Percentiles rank a stretch among this genome's conserved stretches.
Conservation (phyloP, 2,329 filamentous ascomycete species). For the Paracorniculantispora psalliotae region DNA sequence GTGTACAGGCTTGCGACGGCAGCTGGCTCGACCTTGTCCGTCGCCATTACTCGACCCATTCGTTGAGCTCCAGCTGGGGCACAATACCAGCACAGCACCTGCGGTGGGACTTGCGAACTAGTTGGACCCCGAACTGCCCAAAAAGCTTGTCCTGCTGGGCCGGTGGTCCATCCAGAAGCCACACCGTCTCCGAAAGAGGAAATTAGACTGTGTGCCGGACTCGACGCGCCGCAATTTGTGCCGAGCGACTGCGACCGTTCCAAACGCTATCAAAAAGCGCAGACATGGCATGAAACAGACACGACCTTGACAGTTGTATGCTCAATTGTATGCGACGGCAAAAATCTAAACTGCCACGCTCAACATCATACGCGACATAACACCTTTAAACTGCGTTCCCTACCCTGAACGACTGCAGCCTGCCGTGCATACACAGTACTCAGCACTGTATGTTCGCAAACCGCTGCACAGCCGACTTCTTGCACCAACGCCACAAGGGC, state of each 20-base stretch:
- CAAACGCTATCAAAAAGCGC: no score
- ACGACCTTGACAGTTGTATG: background rate
- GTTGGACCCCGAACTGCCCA: background rate
- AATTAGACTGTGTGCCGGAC: background rate
- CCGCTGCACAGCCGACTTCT: background rate
- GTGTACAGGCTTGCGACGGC: background rate
- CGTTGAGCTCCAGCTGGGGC: background rate
- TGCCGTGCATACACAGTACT: background rate
- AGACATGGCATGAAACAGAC: background rate
- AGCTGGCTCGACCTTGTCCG: background rate
- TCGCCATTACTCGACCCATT: background rate
- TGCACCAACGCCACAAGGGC: no score
- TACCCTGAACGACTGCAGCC: background rate
- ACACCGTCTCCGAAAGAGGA: constrained; percentile 14
- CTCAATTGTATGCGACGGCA: background rate
- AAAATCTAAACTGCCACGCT: background rate
- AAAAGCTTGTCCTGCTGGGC: constrained; percentile 2
- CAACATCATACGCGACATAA: background rate
- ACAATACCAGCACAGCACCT: background rate
- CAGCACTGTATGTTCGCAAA: background rate
- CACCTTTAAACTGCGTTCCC: background rate
- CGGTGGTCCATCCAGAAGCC: constrained; percentile 9
- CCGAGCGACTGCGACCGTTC: background rate
- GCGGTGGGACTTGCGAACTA: constrained; percentile 1
- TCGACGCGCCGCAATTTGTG: background rate